Percentiles rank a stretch among this genome's conserved stretches.
Evolutionary conservation across 1,284 basidiomycete species (phyloP).

Genomic region (Calocybe gambosa): DNA sequence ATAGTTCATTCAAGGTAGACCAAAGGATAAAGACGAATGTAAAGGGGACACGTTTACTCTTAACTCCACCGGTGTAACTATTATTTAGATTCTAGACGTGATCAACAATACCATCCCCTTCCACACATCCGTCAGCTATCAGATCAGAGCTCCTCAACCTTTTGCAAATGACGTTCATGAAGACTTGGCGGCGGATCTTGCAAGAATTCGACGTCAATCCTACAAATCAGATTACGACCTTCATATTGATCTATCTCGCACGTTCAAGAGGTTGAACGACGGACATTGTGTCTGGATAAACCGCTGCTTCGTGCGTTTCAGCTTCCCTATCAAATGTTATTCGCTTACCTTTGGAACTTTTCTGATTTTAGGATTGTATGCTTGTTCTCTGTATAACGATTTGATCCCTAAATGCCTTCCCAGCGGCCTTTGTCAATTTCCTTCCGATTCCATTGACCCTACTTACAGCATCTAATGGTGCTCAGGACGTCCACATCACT

Average conservation of each 20-base stretch:
- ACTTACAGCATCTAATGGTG: constrained; percentile 39
- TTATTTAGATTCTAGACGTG: constrained; percentile 47
- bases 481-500: constrained; percentile 49
- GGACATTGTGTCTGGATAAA: constrained; percentile 36
- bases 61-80: not conserved
- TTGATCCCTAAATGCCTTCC: not conserved
- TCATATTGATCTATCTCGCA: constrained; percentile 48
- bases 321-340: not conserved
- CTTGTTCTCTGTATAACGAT: constrained; percentile 1
- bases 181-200: constrained; percentile 47
- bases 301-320: constrained; percentile 26
- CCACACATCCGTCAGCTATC: constrained; percentile 58
- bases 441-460: constrained; percentile 49
- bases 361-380: constrained; percentile 38
- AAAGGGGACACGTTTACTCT: constrained; percentile 10
- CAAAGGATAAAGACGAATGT: constrained; percentile 32
- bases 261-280: constrained; percentile 52
- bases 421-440: constrained; percentile 46
- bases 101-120: constrained; percentile 55
- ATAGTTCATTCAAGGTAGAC: constrained; percentile 31
- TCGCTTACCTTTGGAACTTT: constrained; percentile 21
- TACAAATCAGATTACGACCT: constrained; percentile 53
- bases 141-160: constrained; percentile 34
- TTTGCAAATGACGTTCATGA: constrained; percentile 48
- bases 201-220: constrained; percentile 36